phyloP scores from a whole-genome alignment of 352 stramenopile genomes.

The Nothophytophthora sp. region DNA sequence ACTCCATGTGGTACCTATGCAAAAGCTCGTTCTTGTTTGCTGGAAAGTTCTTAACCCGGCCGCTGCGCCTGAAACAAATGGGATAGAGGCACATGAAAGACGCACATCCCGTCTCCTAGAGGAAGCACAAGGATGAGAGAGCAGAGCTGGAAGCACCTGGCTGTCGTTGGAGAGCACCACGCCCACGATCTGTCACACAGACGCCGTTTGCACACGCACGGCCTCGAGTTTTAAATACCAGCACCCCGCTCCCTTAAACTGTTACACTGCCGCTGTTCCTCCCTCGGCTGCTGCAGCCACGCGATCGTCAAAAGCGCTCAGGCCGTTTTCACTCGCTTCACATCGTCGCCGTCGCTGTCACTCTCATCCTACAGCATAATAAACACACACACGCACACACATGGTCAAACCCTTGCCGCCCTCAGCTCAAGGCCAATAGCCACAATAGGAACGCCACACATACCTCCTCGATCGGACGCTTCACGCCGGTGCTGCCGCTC shows the following conservation, averaged over 20 bases:
- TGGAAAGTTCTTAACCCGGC: conserved; percentile 4
- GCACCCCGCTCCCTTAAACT: conserved; percentile 31
- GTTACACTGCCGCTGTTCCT: conserved; percentile 24
- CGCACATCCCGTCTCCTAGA: conserved; percentile 10
- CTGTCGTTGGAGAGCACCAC: conserved; percentile 22
- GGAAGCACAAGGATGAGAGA: conserved; percentile 18
- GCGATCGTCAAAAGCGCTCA: conserved; percentile 35
- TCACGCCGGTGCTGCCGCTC: conserved; percentile 26
- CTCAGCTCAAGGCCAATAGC: neutral
- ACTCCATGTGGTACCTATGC: too few species aligned
- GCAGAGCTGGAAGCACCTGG: conserved; percentile 26
- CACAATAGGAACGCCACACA: conserved; percentile 18
- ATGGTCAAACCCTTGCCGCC: conserved; percentile 4
- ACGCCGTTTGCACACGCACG: too few species aligned
- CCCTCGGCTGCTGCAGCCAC: conserved; percentile 18
- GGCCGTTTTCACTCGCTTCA: conserved; percentile 65
- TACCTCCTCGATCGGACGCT: conserved; percentile 56
- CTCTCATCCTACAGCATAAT: conserved; percentile 54
- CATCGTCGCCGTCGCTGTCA: conserved; percentile 67
- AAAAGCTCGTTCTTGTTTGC: conserved; percentile 31
- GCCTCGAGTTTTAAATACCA: conserved; percentile 26
- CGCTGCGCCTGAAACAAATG: conserved; percentile 3
- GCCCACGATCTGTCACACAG: conserved; percentile 10
- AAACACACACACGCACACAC: conserved; percentile 3
- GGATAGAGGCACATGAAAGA: neutral